Conservation (phyloP, 805 yeast genomes). For the Ogataea ramenticola region DNA sequence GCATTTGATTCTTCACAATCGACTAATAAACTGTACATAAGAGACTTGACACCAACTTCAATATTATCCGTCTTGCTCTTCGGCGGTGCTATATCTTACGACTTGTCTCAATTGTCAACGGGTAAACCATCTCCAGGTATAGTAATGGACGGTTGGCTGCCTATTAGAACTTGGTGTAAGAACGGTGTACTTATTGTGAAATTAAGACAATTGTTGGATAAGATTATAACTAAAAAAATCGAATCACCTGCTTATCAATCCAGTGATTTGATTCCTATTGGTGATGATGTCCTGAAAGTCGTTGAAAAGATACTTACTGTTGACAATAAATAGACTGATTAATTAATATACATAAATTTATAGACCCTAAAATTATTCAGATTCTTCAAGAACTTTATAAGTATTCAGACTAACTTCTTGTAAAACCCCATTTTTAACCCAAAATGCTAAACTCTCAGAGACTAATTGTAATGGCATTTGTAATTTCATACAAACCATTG, state of each 20-base stretch:
- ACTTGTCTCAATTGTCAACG: slow-evolving; percentile 32
- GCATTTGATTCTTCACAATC: slow-evolving; percentile 50
- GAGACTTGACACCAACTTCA: slow-evolving; percentile 75
- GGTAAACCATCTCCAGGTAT: slow-evolving; percentile 71
- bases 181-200: slow-evolving; percentile 80
- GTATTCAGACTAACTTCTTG: slow-evolving; percentile 27
- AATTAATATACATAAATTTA: not conserved
- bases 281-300: slow-evolving; percentile 30
- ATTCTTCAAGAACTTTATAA: slow-evolving; percentile 34
- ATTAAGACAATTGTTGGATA: slow-evolving; percentile 58
- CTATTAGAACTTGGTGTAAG: slow-evolving; percentile 88
- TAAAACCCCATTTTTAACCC: slow-evolving; percentile 59
- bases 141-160: slow-evolving; percentile 82
- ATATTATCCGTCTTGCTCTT: slow-evolving; percentile 69
- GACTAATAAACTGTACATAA: slow-evolving; percentile 61
- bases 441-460: slow-evolving; percentile 38
- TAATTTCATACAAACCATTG: slow-evolving; percentile 28
- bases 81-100: slow-evolving; percentile 67
- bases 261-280: slow-evolving; percentile 10
- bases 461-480: slow-evolving; percentile 37
- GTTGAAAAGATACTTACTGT: slow-evolving; percentile 31
- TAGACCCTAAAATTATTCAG: not conserved
- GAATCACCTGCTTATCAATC: slow-evolving; percentile 35
- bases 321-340: slow-evolving; percentile 5
- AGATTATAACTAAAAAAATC: slow-evolving; percentile 55